Evolutionary conservation across 176 grass and related monocot genomes (phyloP).

Genomic region (Ampelocalamus luodianensis): DNA sequence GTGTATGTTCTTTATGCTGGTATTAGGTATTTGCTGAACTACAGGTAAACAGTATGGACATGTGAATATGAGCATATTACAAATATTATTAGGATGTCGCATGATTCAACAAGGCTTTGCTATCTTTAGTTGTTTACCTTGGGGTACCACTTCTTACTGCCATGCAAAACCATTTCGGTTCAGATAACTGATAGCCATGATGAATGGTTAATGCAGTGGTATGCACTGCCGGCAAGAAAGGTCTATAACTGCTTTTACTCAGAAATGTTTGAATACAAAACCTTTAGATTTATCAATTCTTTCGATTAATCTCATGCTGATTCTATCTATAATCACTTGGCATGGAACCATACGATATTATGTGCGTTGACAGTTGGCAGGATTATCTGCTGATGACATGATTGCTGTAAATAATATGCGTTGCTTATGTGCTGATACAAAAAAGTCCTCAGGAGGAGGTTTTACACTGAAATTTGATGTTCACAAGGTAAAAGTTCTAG

Average conservation of each 20-base stretch:
- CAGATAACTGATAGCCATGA: neutral
- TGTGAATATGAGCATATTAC: neutral
- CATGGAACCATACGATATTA: constrained; percentile 29
- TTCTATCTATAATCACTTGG: constrained; percentile 15
- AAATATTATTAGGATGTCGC: constrained; percentile 11
- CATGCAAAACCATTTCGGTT: constrained; percentile 12
- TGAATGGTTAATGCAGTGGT: constrained; percentile 18
- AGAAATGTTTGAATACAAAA: neutral
- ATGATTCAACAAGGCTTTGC: constrained; percentile 16
- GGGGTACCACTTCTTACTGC: constrained; percentile 7
- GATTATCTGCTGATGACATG: constrained; percentile 95
- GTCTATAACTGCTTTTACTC: constrained; percentile 11
- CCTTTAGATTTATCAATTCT: constrained; percentile 8
- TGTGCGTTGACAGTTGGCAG: constrained; percentile 70
- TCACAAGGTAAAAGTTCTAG: constrained; percentile 60
- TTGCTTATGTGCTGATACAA: constrained; percentile 78
- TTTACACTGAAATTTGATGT: constrained; percentile 96
- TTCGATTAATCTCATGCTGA: constrained; percentile 5
- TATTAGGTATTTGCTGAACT: neutral
- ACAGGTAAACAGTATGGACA: constrained; percentile 4
- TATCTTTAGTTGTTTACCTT: constrained; percentile 14
- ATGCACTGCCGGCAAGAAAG: constrained; percentile 11
- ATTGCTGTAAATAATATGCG: constrained; percentile 94
- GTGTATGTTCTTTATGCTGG: neutral
- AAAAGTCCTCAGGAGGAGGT: constrained; percentile 76